These are phyloP conservation scores for Aspergillus sp. DNA, from an alignment of 2,329 filamentous ascomycete genomes.

Conservation along the genomic window DNA sequence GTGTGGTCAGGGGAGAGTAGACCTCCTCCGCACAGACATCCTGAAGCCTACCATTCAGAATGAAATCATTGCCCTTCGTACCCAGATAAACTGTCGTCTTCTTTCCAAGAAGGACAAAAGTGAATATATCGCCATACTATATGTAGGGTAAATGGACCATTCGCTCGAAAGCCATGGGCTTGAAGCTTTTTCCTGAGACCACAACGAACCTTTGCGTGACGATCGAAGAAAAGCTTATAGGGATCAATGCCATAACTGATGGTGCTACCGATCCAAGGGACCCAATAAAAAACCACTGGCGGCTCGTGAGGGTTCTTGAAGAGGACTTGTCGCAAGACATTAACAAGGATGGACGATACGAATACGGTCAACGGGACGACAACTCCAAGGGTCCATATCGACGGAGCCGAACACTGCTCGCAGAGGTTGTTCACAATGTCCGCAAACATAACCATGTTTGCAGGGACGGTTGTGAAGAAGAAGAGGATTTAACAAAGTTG, in stretches of 20 bases:
- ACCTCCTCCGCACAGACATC: conserved; percentile 90
- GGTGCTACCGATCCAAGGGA: conserved; percentile 81
- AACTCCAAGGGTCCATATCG: conserved; percentile 46
- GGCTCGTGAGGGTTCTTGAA: conserved; percentile 81
- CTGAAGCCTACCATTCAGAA: conserved; percentile 85
- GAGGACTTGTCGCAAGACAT: conserved; percentile 77
- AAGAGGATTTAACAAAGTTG: too few species aligned
- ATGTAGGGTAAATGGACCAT: not conserved
- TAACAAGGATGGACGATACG: conserved; percentile 66
- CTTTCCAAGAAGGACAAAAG: conserved; percentile 83
- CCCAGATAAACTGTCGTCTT: conserved; percentile 86
- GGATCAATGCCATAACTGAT: conserved; percentile 90
- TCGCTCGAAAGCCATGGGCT: not conserved
- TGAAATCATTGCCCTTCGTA: conserved; percentile 83
- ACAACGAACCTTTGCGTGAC: conserved; percentile 68
- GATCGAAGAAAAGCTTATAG: conserved; percentile 64
- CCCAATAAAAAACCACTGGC: conserved; percentile 65
- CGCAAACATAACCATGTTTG: conserved; percentile 55
- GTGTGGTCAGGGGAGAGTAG: conserved; percentile 73
- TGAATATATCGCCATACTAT: conserved; percentile 86
- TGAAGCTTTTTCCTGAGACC: not conserved
- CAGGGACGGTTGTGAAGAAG: not conserved
- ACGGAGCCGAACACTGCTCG: conserved; percentile 50
- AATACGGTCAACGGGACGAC: conserved; percentile 51
- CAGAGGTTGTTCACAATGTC: conserved; percentile 48